phyloP scores from a whole-genome alignment of 371 early-diverging fungal genomes.

The Sporodiniella umbellata region DNA sequence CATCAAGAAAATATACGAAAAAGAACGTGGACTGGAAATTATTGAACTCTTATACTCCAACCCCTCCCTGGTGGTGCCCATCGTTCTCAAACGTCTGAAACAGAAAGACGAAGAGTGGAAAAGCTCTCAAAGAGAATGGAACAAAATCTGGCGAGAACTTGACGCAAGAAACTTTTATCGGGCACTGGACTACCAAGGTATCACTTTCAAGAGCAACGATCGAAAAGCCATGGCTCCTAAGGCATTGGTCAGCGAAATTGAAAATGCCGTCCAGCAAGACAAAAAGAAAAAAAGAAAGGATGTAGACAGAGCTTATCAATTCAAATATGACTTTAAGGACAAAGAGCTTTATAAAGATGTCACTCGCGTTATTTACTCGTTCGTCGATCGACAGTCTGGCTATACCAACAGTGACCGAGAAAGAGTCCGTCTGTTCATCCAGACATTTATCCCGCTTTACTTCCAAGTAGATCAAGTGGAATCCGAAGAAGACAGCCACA shows the following conservation, averaged over 20 bases:
- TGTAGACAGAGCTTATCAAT: slow-evolving; percentile 65
- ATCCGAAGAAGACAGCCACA: slow-evolving; percentile 12
- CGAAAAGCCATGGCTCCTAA: slow-evolving; percentile 75
- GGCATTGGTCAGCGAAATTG: slow-evolving; percentile 45
- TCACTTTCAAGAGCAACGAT: slow-evolving; percentile 85
- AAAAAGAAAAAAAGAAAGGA: slow-evolving; percentile 4
- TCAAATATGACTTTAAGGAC: slow-evolving; percentile 62
- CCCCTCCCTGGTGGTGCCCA: slow-evolving; percentile 91
- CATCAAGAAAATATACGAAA: slow-evolving; percentile 89
- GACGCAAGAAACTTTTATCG: slow-evolving; percentile 95
- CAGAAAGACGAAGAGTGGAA: slow-evolving; percentile 98
- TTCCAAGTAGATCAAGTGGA: slow-evolving; percentile 28
- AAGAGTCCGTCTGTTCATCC: slow-evolving; percentile 70
- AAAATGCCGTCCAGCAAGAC: background rate
- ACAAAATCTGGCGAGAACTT: slow-evolving; percentile 95
- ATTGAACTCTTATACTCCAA: slow-evolving; percentile 91
- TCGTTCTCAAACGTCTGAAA: slow-evolving; percentile 92
- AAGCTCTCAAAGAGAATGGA: slow-evolving; percentile 76
- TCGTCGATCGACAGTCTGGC: slow-evolving; percentile 51
- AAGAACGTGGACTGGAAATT: slow-evolving; percentile 85
- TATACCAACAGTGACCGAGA: slow-evolving; percentile 64
- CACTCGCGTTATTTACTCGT: slow-evolving; percentile 50
- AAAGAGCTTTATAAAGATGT: slow-evolving; percentile 60
- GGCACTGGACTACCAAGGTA: slow-evolving; percentile 94
- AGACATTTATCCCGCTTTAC: slow-evolving; percentile 68